Conservation (phyloP, 345 rosid species). For the Lepidium africanum region DNA sequence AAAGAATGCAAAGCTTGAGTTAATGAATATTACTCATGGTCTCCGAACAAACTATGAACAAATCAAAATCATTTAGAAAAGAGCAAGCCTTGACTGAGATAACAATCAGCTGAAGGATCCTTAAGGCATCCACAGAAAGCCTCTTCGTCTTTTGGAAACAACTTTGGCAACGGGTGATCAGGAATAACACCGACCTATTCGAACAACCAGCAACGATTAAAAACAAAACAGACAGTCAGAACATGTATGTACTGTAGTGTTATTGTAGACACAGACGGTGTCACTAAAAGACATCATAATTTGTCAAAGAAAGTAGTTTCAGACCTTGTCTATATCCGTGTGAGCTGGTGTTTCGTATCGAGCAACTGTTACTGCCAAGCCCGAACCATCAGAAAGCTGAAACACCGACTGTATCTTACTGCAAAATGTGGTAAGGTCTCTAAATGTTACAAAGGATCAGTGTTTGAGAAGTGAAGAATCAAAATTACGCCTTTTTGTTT, state of each 20-base stretch:
- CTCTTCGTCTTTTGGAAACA: constrained; percentile 74
- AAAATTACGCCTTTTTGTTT: neutral
- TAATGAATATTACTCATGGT: neutral
- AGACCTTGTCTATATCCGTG: constrained; percentile 78
- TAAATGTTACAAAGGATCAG: neutral
- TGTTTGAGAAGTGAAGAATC: neutral
- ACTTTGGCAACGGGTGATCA: constrained; percentile 72
- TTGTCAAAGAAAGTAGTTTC: neutral
- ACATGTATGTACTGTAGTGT: neutral
- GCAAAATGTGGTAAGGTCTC: constrained; percentile 22
- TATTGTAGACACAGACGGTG: neutral
- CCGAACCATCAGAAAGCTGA: constrained; percentile 92
- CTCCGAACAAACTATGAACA: constrained; percentile 3
- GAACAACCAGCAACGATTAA: neutral
- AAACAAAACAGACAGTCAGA: neutral
- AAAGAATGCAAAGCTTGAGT: neutral
- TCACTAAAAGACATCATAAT: neutral
- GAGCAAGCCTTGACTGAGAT: constrained; percentile 49
- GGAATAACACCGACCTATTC: constrained; percentile 83
- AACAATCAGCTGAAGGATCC: constrained; percentile 65
- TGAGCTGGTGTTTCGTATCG: constrained; percentile 96
- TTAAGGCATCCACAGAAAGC: constrained; percentile 72
- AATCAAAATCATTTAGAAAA: constrained; percentile 42
- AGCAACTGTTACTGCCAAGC: constrained; percentile 89
- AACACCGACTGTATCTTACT: constrained; percentile 97